Evolutionary conservation across 768 basidiomycete genomes (phyloP).

Genomic region (Austroboletus eburneus): DNA sequence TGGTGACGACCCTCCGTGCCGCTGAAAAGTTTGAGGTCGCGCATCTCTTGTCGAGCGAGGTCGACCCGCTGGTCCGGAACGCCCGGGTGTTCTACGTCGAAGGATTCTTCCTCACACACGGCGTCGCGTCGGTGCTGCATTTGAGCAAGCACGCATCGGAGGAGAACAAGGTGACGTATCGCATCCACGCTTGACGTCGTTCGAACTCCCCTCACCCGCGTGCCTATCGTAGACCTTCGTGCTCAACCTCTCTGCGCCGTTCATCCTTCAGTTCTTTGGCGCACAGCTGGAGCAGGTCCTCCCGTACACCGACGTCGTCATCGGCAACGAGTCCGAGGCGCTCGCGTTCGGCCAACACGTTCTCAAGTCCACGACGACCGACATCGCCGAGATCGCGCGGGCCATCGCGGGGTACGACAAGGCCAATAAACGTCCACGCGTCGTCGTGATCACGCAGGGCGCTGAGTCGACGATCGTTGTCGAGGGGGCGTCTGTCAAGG

Average conservation of each 20-base stretch:
- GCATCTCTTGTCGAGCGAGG: constrained; percentile 71
- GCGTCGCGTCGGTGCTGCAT: constrained; percentile 62
- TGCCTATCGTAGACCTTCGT: constrained; percentile 73
- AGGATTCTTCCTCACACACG: constrained; percentile 97
- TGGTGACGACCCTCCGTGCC: constrained; percentile 85
- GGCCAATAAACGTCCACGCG: constrained; percentile 71
- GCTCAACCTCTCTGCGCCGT: constrained; percentile 94
- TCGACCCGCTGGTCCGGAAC: constrained; percentile 71
- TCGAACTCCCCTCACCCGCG: background rate
- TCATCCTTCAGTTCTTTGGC: constrained; percentile 93
- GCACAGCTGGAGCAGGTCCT: constrained; percentile 76
- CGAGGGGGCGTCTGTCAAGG: constrained; percentile 49
- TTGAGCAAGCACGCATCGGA: constrained; percentile 75
- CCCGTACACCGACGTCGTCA: constrained; percentile 82
- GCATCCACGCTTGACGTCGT: background rate
- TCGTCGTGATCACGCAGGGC: constrained; percentile 91
- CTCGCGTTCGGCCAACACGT: constrained; percentile 76
- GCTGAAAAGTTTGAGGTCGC: constrained; percentile 86
- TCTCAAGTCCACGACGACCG: constrained; percentile 60
- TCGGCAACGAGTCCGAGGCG: constrained; percentile 97
- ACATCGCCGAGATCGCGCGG: constrained; percentile 65
- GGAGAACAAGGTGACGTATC: constrained; percentile 59
- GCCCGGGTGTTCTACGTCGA: constrained; percentile 93
- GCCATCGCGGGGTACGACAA: constrained; percentile 75
- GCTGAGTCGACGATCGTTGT: constrained; percentile 69